Percentiles rank a stretch among this genome's conserved stretches.
Evolutionary conservation across 257 asterid genomes (phyloP).

Genomic region (Solanum virginianum): DNA sequence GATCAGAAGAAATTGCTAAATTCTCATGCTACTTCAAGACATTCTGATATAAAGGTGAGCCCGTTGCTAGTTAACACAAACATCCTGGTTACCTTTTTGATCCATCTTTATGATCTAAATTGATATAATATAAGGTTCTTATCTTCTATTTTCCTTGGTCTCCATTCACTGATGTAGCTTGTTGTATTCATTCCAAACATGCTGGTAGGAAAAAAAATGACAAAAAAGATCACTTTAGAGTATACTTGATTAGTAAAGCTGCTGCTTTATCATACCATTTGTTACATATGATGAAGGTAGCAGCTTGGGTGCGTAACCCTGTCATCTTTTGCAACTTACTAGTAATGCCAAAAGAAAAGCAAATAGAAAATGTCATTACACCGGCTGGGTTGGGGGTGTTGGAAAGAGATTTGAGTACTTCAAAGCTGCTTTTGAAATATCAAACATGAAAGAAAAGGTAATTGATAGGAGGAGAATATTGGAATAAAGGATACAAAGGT

Average conservation of each 20-base stretch:
- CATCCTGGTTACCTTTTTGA: neutral
- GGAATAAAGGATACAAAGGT: neutral
- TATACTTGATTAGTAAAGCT: neutral
- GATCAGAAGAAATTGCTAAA: constrained; percentile 44
- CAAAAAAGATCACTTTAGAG: neutral
- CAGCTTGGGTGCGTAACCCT: neutral
- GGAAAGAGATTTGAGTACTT: neutral
- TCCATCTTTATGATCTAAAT: neutral
- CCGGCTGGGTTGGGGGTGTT: neutral
- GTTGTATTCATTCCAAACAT: neutral
- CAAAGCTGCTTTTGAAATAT: neutral
- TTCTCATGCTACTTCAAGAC: constrained; percentile 50
- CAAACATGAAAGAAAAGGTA: neutral
- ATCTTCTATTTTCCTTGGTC: neutral
- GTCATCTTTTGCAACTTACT: neutral
- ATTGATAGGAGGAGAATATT: neutral
- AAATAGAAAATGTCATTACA: neutral
- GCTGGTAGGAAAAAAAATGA: neutral
- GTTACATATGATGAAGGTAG: neutral
- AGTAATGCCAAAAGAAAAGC: neutral
- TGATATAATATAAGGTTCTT: neutral
- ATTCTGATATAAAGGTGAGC: constrained; percentile 53
- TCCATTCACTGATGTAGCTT: neutral
- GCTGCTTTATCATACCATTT: neutral
- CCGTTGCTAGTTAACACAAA: neutral